Evolutionary conservation across 1,284 basidiomycete species (phyloP), one percentile per base, ranked within the genome.

Genomic region (Athelia psychrophila): DNA sequence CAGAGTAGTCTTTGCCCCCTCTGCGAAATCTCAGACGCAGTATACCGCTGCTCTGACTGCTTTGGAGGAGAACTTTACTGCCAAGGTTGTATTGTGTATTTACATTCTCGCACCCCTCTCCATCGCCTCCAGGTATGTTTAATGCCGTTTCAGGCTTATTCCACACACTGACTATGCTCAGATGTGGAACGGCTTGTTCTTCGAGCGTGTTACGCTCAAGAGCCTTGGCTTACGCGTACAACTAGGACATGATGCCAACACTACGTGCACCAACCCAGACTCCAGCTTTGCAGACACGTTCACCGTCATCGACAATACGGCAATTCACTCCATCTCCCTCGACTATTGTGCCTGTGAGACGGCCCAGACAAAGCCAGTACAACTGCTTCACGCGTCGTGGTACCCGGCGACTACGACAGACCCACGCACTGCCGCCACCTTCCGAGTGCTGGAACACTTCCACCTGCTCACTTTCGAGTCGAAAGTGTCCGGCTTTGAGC

Each of bases 301-400:
- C 44, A 51, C 62, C 1, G 58, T 71, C 4, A 42, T 74, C 10
- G 57, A 72, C 51, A 55, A 51, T 3, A 63, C 60, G 33, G 69
- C 69, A 1, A 55, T 73, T 19, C 68, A 70, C 44, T 27, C 58
- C 1, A 58, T 72, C 3, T 50, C 47, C 2, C 24, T 74, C 2
- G 54, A 68, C 38, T 70, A 62, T 50, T 74, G 70, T 47, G 58
- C 54, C 1, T 74, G 71, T 55, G 51, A 52, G 3, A 38, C 36
- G 4, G 44, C 50, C 2, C 48, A 47, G 5, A 12, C 44, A n/a
- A 44, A 45, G 15, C 25, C 45, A 6, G 32, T 25, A 2, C 62
- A 64, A 45, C 54, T 63, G 12, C 52, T 63, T 9, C 48, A 54
- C 15, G 52, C 51, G 9, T 44, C 54, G 6, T 61, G 54, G 56